A percentile compares a stretch with the other conserved stretches of the same genome.
These are phyloP conservation scores for Phytophthora tentaculata DNA, from an alignment of 352 stramenopile genomes.

Conservation along the genomic window DNA sequence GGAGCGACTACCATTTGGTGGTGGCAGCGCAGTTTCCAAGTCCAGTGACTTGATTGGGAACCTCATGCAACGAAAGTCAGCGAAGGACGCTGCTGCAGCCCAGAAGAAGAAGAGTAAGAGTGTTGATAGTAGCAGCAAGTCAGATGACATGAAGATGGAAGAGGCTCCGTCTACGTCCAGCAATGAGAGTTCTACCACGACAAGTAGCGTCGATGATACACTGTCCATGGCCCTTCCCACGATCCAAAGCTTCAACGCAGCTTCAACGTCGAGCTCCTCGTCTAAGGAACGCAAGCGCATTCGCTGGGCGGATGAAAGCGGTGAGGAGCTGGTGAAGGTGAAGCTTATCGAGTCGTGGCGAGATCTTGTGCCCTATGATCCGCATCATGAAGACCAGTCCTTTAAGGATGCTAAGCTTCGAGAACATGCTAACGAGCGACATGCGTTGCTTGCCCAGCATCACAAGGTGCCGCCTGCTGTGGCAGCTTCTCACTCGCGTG, in stretches of 20 bases:
- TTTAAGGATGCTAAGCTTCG: slow-evolving; percentile 88
- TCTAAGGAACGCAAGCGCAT: slow-evolving; percentile 66
- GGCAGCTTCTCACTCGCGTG: slow-evolving; percentile 51
- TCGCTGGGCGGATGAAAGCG: slow-evolving; percentile 82
- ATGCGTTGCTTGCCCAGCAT: slow-evolving; percentile 73
- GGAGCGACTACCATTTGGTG: slow-evolving; percentile 70
- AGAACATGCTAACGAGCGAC: slow-evolving; percentile 80
- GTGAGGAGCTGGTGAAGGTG: slow-evolving; percentile 78
- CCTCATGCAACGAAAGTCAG: slow-evolving; percentile 84
- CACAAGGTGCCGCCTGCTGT: slow-evolving; percentile 67
- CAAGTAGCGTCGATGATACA: slow-evolving; percentile 40
- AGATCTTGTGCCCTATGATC: slow-evolving; percentile 70
- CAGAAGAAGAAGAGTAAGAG: slow-evolving; percentile 39
- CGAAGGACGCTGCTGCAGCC: slow-evolving; percentile 58
- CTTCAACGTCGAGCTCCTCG: slow-evolving; percentile 34
- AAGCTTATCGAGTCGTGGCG: slow-evolving; percentile 89
- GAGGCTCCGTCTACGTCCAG: slow-evolving; percentile 14
- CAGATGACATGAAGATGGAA: slow-evolving; percentile 26
- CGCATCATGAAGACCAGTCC: slow-evolving; percentile 65
- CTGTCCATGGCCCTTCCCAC: slow-evolving; percentile 69
- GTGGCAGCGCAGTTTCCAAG: slow-evolving; percentile 64
- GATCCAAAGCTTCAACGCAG: slow-evolving; percentile 85
- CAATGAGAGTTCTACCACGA: slow-evolving; percentile 26
- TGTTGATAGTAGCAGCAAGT: slow-evolving; percentile 21
- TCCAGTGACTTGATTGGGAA: slow-evolving; percentile 85